phyloP scores from a whole-genome alignment of 257 asterid species.

The Solanum arcanum region DNA sequence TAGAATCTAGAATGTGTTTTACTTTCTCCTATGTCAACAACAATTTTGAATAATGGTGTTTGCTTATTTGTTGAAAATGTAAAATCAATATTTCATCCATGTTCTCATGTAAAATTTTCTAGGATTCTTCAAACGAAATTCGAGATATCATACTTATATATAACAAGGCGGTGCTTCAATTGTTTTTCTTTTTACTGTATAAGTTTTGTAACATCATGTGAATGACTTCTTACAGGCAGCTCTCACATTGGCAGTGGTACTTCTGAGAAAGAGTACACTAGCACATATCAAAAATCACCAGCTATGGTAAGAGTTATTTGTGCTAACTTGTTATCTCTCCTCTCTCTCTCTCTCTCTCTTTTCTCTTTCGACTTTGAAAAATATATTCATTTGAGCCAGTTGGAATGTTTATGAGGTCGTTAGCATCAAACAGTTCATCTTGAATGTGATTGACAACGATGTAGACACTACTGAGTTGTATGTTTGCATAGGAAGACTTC shows the following conservation, averaged over 20 bases:
- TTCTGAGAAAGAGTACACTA: slow-evolving; percentile 29
- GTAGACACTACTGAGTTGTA: not conserved
- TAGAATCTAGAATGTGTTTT: not conserved
- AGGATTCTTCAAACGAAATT: not conserved
- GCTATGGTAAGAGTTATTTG: slow-evolving; percentile 28
- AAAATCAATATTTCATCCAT: not conserved
- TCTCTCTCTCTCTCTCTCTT: not conserved
- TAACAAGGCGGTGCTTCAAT: not conserved
- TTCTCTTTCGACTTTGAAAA: not conserved
- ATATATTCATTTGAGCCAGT: not conserved
- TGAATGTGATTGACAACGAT: not conserved
- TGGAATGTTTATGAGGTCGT: not conserved
- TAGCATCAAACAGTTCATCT: not conserved
- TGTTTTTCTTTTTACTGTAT: not conserved
- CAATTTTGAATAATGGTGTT: not conserved
- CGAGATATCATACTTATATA: not conserved
- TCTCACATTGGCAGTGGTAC: slow-evolving; percentile 22
- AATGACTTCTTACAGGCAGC: slow-evolving; percentile 35
- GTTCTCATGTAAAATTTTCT: not conserved
- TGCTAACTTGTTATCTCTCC: not conserved
- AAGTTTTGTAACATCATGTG: not conserved
- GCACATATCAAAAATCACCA: slow-evolving; percentile 23
- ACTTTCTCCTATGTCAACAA: not conserved
- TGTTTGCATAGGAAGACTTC: not conserved
- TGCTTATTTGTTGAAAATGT: not conserved